Evolutionary conservation across 129 eudicot genomes (phyloP).

Genomic region (Centrapalus pauciflorus): DNA sequence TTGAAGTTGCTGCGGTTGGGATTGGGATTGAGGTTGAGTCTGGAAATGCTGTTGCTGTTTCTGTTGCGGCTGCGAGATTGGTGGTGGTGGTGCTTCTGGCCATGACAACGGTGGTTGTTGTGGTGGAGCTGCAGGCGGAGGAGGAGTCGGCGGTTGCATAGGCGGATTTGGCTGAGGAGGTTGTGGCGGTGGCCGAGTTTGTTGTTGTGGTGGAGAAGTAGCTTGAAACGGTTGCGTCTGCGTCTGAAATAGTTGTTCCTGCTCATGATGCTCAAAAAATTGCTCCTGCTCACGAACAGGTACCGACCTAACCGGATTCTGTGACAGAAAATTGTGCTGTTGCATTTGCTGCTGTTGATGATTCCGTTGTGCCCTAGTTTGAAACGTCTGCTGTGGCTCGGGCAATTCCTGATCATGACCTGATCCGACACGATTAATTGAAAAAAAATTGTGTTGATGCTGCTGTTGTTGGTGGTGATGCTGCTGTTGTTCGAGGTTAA

Average conservation of each 20-base stretch:
- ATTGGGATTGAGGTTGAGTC: neutral
- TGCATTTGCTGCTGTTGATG: slow-evolving; percentile 26
- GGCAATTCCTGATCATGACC: slow-evolving; percentile 20
- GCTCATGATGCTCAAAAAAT: slow-evolving; percentile 21
- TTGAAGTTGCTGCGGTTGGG: neutral
- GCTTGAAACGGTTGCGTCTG: slow-evolving; percentile 29
- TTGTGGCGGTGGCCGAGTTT: slow-evolving; percentile 1
- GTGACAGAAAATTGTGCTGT: slow-evolving; percentile 26
- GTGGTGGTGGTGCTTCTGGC: slow-evolving; percentile 22
- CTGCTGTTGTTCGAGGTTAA: slow-evolving; percentile 25
- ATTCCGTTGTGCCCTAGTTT: slow-evolving; percentile 17
- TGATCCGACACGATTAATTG: slow-evolving; percentile 25
- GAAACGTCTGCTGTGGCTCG: slow-evolving; percentile 19
- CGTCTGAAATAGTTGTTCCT: slow-evolving; percentile 29
- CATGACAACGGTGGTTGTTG: slow-evolving; percentile 18
- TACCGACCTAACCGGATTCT: slow-evolving; percentile 16
- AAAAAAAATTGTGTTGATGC: slow-evolving; percentile 24
- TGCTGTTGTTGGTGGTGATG: slow-evolving; percentile 24
- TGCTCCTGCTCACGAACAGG: slow-evolving; percentile 24
- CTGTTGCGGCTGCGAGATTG: neutral
- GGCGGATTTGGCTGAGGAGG: neutral
- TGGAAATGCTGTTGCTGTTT: neutral
- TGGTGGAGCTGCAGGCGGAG: slow-evolving; percentile 10
- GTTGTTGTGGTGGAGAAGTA: slow-evolving; percentile 10
- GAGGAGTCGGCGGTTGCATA: slow-evolving; percentile 2